phyloP scores from a whole-genome alignment of 2,329 filamentous ascomycete species.

The Talaromyces rugulosus region DNA sequence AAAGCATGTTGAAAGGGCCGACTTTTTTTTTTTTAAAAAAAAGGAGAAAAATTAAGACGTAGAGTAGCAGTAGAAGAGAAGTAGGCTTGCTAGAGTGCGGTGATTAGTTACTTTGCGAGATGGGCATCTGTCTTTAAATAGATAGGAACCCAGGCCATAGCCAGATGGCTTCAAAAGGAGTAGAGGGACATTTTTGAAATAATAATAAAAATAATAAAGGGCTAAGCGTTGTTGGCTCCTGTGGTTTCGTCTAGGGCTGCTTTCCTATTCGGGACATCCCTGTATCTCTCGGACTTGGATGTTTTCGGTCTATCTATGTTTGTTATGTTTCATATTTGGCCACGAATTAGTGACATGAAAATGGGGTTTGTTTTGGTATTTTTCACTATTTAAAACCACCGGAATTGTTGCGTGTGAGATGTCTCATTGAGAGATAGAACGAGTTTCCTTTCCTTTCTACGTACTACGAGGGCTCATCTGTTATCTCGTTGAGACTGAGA shows the following conservation, averaged over 20 bases:
- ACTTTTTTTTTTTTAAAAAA: not conserved
- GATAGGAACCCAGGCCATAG: not conserved
- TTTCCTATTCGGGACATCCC: not conserved
- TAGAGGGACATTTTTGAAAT: not conserved
- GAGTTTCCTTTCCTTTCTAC: not conserved
- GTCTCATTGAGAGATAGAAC: not conserved
- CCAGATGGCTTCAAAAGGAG: not conserved
- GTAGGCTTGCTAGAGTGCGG: not conserved
- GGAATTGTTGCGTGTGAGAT: not conserved
- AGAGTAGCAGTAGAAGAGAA: not conserved
- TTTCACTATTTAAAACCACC: not conserved
- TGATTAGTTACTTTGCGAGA: not conserved
- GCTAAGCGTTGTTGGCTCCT: too few relatives aligned
- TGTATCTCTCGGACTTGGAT: not conserved
- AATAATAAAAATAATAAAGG: not conserved
- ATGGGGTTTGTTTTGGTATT: too few relatives aligned
- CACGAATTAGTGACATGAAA: too few relatives aligned
- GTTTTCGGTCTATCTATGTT: not conserved
- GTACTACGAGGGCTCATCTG: not conserved
- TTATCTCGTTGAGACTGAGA: not conserved
- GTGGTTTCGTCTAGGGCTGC: not conserved
- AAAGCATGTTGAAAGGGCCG: constrained; percentile 24
- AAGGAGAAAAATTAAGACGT: not conserved
- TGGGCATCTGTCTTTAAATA: not conserved
- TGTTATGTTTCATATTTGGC: not conserved